Base-by-base conservation (phyloP, 129 eudicot species). In the Tagetes erecta region DNA sequence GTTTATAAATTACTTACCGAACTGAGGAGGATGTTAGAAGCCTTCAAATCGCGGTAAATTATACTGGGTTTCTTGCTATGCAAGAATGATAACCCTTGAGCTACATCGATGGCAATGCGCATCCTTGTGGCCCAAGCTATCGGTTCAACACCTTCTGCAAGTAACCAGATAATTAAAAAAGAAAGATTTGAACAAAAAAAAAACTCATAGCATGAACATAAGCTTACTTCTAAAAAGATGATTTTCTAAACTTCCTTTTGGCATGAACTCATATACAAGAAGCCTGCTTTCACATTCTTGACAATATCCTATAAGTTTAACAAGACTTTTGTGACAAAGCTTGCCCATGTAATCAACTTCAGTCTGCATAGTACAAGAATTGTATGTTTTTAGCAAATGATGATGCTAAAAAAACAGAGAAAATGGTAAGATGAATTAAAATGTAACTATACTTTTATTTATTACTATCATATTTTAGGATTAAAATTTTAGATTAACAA, bases 1-100 rank as follows among this genome's bases (percentile, higher is more conserved):
- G 45, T 42, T 44, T 13, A 53, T n/a, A 44, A 55, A 40, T 14
- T 1, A 27, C 91, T 36, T 86, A 88, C 95, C 72, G 85, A 77
- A 86, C 82, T 86, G 40, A 88, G 88, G 51, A 88, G 70, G 67
- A 88, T 86, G 79, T 88, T 88, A 56, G 91, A 84, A 14, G 95
- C 88, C 82, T 88, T 88, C 60, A 88, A 70, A 75, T 88, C 95
- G 35, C 95, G 88, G 70, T 86, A 88, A 70, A 88, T 88, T n/a
- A 88, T 84, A 74, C 72, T 83, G 49, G 85, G 80, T 74, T 86
- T 84, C 50, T 81, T 67, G 64, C 84, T 86, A 20, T 88, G 95
- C 59, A 88, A 88, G 84, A 86, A 88, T 13, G 91, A 66, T 67
- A 88, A 63, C 3, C 95, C 91, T n/a, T 85, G 80, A 27, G 95